A percentile compares a stretch with the other conserved stretches of the same genome.
Evolutionary conservation across 148 eudicot species (phyloP).

Genomic region (Chenopodium berlandieri): DNA sequence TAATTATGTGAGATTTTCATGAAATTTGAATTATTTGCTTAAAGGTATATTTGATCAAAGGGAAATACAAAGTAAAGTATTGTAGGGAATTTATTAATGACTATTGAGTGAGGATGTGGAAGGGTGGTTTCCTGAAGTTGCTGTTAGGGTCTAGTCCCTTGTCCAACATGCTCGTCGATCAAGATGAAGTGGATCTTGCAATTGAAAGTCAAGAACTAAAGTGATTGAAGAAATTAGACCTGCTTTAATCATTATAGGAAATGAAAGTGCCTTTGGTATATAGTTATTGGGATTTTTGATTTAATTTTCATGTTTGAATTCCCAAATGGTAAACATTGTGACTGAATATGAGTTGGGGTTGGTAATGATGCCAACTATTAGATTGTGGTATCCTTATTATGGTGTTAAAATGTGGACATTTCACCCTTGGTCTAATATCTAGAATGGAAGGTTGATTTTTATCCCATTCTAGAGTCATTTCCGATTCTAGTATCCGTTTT

Average conservation of each 20-base stretch:
- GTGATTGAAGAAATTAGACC: neutral
- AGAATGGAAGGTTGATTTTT: neutral
- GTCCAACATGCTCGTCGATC: neutral
- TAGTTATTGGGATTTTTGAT: neutral
- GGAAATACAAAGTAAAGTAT: no score
- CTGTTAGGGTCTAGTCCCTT: neutral
- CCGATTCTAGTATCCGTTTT: neutral
- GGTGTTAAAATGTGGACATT: neutral
- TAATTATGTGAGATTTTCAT: neutral
- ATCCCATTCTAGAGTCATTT: neutral
- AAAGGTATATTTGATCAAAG: neutral
- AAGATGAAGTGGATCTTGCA: neutral
- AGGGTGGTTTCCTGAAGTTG: neutral
- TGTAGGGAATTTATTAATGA: neutral
- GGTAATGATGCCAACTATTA: no score
- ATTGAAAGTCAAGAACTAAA: neutral
- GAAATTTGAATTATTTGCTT: neutral
- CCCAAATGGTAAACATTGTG: no score
- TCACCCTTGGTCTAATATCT: neutral
- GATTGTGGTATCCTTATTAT: neutral
- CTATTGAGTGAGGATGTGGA: neutral
- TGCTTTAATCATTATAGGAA: neutral
- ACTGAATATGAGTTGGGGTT: no score
- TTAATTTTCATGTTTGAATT: no score
- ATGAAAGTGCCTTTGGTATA: neutral